Evolutionary conservation across 2,329 filamentous ascomycete genomes (phyloP).

Genomic region (Fusarium fujikuroi): DNA sequence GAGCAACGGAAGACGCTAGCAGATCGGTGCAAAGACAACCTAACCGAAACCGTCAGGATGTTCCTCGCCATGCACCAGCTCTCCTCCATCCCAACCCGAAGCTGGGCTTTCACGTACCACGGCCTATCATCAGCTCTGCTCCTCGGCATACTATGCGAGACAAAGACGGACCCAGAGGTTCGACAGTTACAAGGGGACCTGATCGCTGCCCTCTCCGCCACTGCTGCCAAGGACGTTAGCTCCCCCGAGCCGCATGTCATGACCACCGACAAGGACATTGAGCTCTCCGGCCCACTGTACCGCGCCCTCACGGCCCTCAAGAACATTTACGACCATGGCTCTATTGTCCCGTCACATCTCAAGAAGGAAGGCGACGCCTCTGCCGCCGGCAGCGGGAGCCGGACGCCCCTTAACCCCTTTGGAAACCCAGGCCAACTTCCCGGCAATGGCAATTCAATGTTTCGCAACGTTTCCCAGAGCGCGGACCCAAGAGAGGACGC

Average conservation of each 20-base stretch:
- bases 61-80: constrained; percentile 76
- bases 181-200: constrained; percentile 72
- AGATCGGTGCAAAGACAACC: constrained; percentile 69
- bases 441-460: constrained; percentile 40
- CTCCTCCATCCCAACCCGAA: constrained; percentile 72
- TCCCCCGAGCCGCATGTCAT: constrained; percentile 64
- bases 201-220: constrained; percentile 71
- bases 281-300: constrained; percentile 70
- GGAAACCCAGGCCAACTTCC: constrained; percentile 38
- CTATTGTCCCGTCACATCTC: constrained; percentile 61
- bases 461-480: constrained; percentile 44
- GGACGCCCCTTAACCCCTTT: constrained; percentile 53
- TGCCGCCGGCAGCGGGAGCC: constrained; percentile 57
- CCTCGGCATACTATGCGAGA: constrained; percentile 71
- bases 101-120: constrained; percentile 76
- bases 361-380: constrained; percentile 62
- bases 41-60: constrained; percentile 74
- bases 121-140: constrained; percentile 73
- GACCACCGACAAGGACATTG: constrained; percentile 68
- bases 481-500: constrained; percentile 69
- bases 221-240: constrained; percentile 69
- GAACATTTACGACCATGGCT: constrained; percentile 75
- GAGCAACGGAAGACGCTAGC: constrained; percentile 66
- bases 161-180: constrained; percentile 71
- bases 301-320: constrained; percentile 69